phyloP scores from a whole-genome alignment of 768 basidiomycete genomes.

The Leccinum barrowsii region DNA sequence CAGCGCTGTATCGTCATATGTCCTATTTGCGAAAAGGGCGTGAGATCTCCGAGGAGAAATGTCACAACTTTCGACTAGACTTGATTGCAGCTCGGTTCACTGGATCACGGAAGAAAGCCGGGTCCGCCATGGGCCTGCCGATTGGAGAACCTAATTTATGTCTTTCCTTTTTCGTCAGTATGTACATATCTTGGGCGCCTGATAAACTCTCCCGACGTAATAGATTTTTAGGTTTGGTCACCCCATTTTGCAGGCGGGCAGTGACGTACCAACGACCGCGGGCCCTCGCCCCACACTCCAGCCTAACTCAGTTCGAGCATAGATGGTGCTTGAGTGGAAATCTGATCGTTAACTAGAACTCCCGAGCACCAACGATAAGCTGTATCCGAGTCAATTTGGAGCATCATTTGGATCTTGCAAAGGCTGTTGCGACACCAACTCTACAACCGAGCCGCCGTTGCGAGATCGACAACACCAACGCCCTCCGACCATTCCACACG shows the following conservation, averaged over 20 bases:
- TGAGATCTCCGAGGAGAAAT: neutral
- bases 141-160: neutral
- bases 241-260: neutral
- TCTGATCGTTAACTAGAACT: no score
- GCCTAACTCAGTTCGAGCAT: no score
- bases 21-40: neutral
- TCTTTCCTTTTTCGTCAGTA: neutral
- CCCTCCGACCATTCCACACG: slow-evolving; percentile 21
- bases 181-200: neutral
- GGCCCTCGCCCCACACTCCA: no score
- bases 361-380: no score
- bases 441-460: slow-evolving; percentile 12
- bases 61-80: neutral
- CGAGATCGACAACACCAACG: neutral
- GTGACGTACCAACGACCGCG: neutral
- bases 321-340: no score
- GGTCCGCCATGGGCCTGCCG: no score
- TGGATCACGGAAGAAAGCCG: neutral
- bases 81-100: neutral
- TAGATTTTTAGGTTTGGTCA: neutral
- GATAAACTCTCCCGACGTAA: neutral
- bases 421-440: neutral
- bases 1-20: neutral
- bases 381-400: neutral
- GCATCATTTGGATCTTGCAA: neutral